Evolutionary conservation across 192 early-diverging fungal genomes (phyloP).

Genomic region (Podila clonocystis): DNA sequence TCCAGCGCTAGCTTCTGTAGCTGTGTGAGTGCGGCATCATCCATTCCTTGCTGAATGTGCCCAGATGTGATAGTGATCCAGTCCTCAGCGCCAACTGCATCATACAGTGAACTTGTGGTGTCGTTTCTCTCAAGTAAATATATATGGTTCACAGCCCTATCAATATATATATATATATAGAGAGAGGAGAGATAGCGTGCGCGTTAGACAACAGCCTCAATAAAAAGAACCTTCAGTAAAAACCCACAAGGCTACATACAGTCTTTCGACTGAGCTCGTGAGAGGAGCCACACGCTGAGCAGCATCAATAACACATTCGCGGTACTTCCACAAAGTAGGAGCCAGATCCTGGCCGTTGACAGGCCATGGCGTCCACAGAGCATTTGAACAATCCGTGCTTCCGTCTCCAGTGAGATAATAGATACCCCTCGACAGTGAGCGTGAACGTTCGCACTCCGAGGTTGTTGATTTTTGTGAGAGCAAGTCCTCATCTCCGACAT

Average conservation of each 20-base stretch:
- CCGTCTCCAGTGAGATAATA: slow-evolving; percentile 25
- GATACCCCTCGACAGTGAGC: slow-evolving; percentile 12
- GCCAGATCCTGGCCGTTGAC: slow-evolving; percentile 19
- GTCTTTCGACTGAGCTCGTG: slow-evolving; percentile 11
- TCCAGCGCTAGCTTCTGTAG: slow-evolving; percentile 22
- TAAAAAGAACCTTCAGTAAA: neutral
- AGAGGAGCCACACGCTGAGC: slow-evolving; percentile 25
- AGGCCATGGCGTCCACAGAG: slow-evolving; percentile 22
- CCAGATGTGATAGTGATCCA: neutral
- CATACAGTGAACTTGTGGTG: slow-evolving; percentile 2
- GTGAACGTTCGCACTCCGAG: slow-evolving; percentile 18
- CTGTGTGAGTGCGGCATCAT: slow-evolving; percentile 4
- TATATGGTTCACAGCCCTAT: slow-evolving; percentile 29
- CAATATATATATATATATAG: slow-evolving; percentile 1
- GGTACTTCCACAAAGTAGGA: slow-evolving; percentile 23
- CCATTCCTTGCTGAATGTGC: neutral
- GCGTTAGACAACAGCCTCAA: slow-evolving; percentile 17
- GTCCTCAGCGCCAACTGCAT: slow-evolving; percentile 13
- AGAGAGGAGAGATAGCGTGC: too few species aligned
- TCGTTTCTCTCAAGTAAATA: slow-evolving; percentile 21
- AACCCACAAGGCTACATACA: slow-evolving; percentile 12
- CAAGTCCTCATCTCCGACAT: slow-evolving; percentile 16
- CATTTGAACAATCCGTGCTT: slow-evolving; percentile 19
- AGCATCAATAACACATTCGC: slow-evolving; percentile 14
- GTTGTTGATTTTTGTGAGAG: slow-evolving; percentile 18